Percentiles rank a stretch among this genome's conserved stretches.
Conservation (phyloP, 2,329 filamentous ascomycete genomes). For the Geosmithia flava region DNA sequence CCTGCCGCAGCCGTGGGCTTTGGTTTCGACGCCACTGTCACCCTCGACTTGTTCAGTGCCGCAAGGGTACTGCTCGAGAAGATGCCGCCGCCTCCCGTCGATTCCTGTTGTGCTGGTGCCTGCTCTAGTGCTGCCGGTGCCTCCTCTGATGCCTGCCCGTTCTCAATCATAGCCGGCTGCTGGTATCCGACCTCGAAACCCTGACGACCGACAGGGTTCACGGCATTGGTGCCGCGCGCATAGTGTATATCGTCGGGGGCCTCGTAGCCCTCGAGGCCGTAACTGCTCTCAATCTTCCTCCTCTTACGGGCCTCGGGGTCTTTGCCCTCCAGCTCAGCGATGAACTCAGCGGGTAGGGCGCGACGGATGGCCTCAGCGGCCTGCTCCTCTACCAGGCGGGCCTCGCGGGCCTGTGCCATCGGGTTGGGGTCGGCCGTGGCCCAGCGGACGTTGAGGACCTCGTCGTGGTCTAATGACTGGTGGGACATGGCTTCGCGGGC, state of each 20-base stretch:
- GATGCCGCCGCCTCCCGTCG: constrained; percentile 44
- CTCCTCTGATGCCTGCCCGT: constrained; percentile 32
- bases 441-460: constrained; percentile 94
- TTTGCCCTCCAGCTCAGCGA: constrained; percentile 86
- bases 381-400: constrained; percentile 81
- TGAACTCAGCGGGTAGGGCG: constrained; percentile 78
- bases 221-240: constrained; percentile 60
- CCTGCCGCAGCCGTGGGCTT: constrained; percentile 38
- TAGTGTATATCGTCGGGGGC: constrained; percentile 92
- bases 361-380: constrained; percentile 85
- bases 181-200: constrained; percentile 54
- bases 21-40: constrained; percentile 40
- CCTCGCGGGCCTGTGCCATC: constrained; percentile 85
- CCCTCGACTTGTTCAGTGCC: constrained; percentile 52
- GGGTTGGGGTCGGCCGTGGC: constrained; percentile 95
- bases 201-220: constrained; percentile 44
- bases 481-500: constrained; percentile 95
- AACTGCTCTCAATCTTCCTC: constrained; percentile 78
- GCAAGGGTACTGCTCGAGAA: constrained; percentile 74
- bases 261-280: constrained; percentile 83
- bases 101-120: constrained; percentile 5
- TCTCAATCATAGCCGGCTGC: constrained; percentile 44
- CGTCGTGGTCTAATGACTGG: constrained; percentile 80
- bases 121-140: constrained; percentile 22
- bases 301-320: constrained; percentile 80